Evolutionary conservation across 1,284 basidiomycete genomes (phyloP), one percentile per base, ranked within the genome.

Genomic region (Ustilago crameri): DNA sequence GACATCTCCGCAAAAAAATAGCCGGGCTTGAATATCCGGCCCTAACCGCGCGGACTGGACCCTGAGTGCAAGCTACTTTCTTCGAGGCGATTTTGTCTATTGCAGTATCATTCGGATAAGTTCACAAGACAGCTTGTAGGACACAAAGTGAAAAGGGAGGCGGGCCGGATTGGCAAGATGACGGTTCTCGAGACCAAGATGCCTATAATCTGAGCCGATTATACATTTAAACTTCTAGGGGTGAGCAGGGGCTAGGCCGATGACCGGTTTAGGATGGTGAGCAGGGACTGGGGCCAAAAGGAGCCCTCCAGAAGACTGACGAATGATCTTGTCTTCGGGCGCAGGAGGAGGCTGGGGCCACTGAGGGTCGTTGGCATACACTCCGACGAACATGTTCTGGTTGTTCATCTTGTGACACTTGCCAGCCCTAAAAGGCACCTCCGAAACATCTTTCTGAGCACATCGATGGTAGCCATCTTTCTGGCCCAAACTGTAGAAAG

Each of bases 361-460:
- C 3, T 24, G 1, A 17, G 48, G 42, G 23, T 70, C 67, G 14
- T 47, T 50, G n/a, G 62, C 62, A 15, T 56, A 71, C 8, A 71
- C 45, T 14, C 68, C 68, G 12, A 60, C 68, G 34, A 61, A 71
- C 37, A 45, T 48, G 15, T 49, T 38, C 3, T 45, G 20, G 8
- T 35, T 51, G 15, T 22, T 20, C 20, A 62, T 5, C 50, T 58
- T 65, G 44, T 71, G 62, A 30, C 68, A 71, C 17, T 35, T 27
- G 32, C 56, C 44, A 3, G 27, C 32, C 47, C 42, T 51, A 51
- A 58, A 58, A 3, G 51, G 58, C 9, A 2, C n/a, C 1, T 41
- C 23, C 2, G 3, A 15, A 10, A 55, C 41, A 20, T 54, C 56
- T 2, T 12, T 24, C 34, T 57, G 50, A 1, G 53, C 45, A 32